phyloP scores from a whole-genome alignment of 2,329 filamentous ascomycete genomes.

The Microdochium trichocladiopsis region DNA sequence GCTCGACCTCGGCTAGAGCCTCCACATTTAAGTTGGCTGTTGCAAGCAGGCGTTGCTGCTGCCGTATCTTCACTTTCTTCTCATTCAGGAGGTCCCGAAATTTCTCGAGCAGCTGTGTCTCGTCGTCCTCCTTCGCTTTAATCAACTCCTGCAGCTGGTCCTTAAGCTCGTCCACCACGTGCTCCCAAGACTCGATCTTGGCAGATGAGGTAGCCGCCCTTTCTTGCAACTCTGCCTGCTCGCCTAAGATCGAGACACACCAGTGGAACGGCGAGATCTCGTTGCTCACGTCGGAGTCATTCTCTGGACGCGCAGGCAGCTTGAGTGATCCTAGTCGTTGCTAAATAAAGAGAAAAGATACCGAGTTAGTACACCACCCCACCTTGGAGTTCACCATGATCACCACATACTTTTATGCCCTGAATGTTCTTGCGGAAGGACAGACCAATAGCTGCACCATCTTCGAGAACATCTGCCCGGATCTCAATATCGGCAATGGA shows the following conservation, averaged over 20 bases:
- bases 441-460: conserved; percentile 47
- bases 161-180: conserved; percentile 50
- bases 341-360: conserved; percentile 24
- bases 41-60: conserved; percentile 59
- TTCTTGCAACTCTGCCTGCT: conserved; percentile 34
- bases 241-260: conserved; percentile 53
- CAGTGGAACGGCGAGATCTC: conserved; percentile 63
- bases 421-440: conserved; percentile 58
- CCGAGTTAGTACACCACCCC: not conserved
- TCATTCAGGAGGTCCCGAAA: conserved; percentile 66
- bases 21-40: conserved; percentile 30
- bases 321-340: conserved; percentile 63
- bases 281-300: conserved; percentile 42
- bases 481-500: conserved; percentile 48
- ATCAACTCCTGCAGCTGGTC: conserved; percentile 60
- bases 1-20: conserved; percentile 9
- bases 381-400: not conserved
- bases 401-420: conserved; percentile 56
- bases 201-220: conserved; percentile 33
- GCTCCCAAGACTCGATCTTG: conserved; percentile 40
- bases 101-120: conserved; percentile 60
- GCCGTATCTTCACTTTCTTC: conserved; percentile 73
- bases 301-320: conserved; percentile 22
- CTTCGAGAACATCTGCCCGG: conserved; percentile 47
- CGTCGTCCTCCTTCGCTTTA: conserved; percentile 58